Conservation (phyloP, 345 rosid genomes). For the Hevea brasiliensis region DNA sequence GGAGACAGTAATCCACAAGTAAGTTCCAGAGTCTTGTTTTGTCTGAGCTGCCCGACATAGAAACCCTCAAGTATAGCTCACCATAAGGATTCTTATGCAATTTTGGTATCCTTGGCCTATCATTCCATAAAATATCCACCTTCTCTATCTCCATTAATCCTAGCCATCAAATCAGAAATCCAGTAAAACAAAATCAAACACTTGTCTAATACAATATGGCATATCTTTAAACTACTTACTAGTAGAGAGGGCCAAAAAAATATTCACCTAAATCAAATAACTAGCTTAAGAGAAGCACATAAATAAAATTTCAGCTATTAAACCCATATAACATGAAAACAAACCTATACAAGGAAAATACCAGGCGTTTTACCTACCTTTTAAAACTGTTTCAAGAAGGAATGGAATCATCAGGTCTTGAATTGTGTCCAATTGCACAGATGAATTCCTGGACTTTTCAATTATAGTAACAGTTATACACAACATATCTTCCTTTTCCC, state of each 20-base stretch:
- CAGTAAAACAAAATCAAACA: slow-evolving; percentile 9
- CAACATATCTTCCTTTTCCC: slow-evolving; percentile 42
- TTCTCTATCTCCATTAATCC: slow-evolving; percentile 75
- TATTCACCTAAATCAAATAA: not conserved
- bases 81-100: slow-evolving; percentile 35
- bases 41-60: slow-evolving; percentile 48
- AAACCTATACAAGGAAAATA: not conserved
- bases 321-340: slow-evolving; percentile 1
- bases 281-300: not conserved
- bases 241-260: too few relatives aligned
- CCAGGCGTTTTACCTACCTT: slow-evolving; percentile 40
- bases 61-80: slow-evolving; percentile 75
- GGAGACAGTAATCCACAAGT: slow-evolving; percentile 64
- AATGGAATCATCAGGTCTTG: slow-evolving; percentile 54
- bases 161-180: slow-evolving; percentile 29
- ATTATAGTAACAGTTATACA: slow-evolving; percentile 55
- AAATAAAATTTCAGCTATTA: slow-evolving; percentile 1
- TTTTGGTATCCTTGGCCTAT: slow-evolving; percentile 42
- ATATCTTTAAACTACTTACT: slow-evolving; percentile 2
- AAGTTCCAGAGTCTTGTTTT: slow-evolving; percentile 57
- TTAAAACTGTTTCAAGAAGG: slow-evolving; percentile 57
- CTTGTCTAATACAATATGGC: not conserved
- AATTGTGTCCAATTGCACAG: slow-evolving; percentile 39
- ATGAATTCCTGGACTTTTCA: slow-evolving; percentile 41
- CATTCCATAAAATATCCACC: slow-evolving; percentile 80